Conservation (phyloP, 1,284 basidiomycete species). For the Irpex rosettiformis region DNA sequence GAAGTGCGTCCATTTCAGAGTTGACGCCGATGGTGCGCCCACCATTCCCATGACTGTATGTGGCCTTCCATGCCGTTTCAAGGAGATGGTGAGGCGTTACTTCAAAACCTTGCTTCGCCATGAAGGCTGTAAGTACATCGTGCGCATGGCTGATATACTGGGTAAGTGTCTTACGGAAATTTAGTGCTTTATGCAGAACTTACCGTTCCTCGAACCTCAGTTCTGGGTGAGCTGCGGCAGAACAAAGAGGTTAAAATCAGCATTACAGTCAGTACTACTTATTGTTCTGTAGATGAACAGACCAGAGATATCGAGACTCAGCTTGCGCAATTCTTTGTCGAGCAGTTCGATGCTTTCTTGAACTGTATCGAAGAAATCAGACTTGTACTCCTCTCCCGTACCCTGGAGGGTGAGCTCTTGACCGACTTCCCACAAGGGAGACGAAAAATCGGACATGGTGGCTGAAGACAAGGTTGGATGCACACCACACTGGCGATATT, state of each 20-base stretch:
- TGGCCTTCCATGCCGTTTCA: constrained; percentile 77
- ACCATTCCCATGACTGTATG: constrained; percentile 55
- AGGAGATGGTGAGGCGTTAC: constrained; percentile 62
- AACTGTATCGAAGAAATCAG: constrained; percentile 46
- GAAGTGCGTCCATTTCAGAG: constrained; percentile 67
- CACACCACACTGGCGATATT: no score
- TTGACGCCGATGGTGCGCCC: constrained; percentile 71
- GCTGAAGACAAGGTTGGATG: not conserved
- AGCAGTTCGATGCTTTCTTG: constrained; percentile 50
- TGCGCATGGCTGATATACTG: constrained; percentile 41
- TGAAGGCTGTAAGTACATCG: constrained; percentile 51
- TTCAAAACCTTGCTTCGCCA: constrained; percentile 56
- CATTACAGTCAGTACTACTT: not conserved
- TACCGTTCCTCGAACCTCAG: constrained; percentile 28
- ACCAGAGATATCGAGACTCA: constrained; percentile 71
- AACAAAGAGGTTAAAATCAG: not conserved
- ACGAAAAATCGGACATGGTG: not conserved
- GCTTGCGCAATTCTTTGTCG: constrained; percentile 45
- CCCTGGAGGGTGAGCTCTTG: not conserved
- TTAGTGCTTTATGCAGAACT: constrained; percentile 14
- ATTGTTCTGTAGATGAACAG: not conserved
- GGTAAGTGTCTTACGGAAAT: not conserved
- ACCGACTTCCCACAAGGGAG: not conserved
- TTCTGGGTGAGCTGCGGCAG: constrained; percentile 25
- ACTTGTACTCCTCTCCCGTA: constrained; percentile 14